These are phyloP conservation scores for Nosema granulosis DNA, from an alignment of 371 early-diverging fungal genomes.

Conservation along the genomic window DNA sequence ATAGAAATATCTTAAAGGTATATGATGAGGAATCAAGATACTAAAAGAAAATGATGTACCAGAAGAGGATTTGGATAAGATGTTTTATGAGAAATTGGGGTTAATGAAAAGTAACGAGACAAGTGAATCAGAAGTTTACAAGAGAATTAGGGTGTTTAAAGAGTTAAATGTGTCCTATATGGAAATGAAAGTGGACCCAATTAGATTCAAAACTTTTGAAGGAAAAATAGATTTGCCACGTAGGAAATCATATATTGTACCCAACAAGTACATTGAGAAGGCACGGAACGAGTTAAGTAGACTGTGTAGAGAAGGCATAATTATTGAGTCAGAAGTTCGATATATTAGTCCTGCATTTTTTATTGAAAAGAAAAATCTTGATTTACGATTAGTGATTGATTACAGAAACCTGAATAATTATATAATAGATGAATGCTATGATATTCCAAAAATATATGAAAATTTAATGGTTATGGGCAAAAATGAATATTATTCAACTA, in stretches of 20 bases:
- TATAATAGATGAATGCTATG: slow-evolving; percentile 40
- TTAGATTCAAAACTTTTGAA: no score
- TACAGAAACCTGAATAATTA: slow-evolving; percentile 17
- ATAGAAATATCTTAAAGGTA: neutral
- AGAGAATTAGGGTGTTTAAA: neutral
- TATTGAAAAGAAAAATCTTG: slow-evolving; percentile 9
- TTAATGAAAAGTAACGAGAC: neutral
- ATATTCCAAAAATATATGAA: slow-evolving; percentile 64
- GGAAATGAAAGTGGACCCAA: no score
- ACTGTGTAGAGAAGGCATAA: neutral
- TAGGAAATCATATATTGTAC: neutral
- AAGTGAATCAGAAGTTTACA: neutral
- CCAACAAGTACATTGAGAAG: neutral
- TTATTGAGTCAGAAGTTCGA: neutral
- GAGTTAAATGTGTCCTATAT: no score
- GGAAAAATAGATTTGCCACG: no score
- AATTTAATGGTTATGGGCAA: slow-evolving; percentile 46
- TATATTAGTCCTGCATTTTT: neutral
- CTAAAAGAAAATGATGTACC: neutral
- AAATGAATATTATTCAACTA: slow-evolving; percentile 63
- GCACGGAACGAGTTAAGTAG: neutral
- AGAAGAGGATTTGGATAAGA: neutral
- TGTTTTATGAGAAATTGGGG: slow-evolving; percentile 1
- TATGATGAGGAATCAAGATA: neutral
- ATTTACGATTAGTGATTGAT: slow-evolving; percentile 21